Base-by-base conservation (phyloP, 805 yeast species). In the Wickerhamiella dianesei region DNA sequence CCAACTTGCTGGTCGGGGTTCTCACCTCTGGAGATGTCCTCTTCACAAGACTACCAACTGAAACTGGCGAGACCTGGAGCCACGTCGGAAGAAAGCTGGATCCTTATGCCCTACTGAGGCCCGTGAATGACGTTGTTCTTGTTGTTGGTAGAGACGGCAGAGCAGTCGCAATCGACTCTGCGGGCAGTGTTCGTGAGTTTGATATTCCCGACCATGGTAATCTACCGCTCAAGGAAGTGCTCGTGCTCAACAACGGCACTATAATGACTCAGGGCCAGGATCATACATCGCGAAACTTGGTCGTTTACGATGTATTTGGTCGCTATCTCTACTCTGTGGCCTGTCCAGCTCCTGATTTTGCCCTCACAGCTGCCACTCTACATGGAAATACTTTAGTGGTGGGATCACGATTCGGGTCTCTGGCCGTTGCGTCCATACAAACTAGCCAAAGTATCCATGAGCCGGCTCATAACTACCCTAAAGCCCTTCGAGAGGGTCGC, bases 391-490 rank as follows among this genome's bases (percentile, higher is more conserved):
- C 65, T 61, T 56, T 84, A 1, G 56, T 81, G 16, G 62, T 86
- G 17, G 94, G 92, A 0, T 82, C 92, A 3, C 67, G 95, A 51
- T 76, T 73, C 56, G 82, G 85, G 14, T 75, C 83, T 0, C 37
- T 86, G 3, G 76, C 79, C 2, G 59, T 79, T 0, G 82, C 75
- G 54, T 67, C 32, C 32, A 12, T 25, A 12, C 32, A 25, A 12
- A 6, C 32, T 25, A 12, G 72, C 41, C 54, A 77, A 18, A 44
- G 45, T 29, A 25, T 16, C n/a, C n/a, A n/a, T 21, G 14, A 25
- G 36, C 14, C 17, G 5, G 21, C 17, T 18, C 4, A 12, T 2
- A 44, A 35, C 20, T 35, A 25, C 32, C 39, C 48, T 13, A 36
- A 39, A 1, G 55, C 52, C 2, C 43, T 53, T 18, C 54, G 47